These are phyloP conservation scores for Silene noctiflora DNA, from an alignment of 179 eudicot genomes.

Conservation along the genomic window DNA sequence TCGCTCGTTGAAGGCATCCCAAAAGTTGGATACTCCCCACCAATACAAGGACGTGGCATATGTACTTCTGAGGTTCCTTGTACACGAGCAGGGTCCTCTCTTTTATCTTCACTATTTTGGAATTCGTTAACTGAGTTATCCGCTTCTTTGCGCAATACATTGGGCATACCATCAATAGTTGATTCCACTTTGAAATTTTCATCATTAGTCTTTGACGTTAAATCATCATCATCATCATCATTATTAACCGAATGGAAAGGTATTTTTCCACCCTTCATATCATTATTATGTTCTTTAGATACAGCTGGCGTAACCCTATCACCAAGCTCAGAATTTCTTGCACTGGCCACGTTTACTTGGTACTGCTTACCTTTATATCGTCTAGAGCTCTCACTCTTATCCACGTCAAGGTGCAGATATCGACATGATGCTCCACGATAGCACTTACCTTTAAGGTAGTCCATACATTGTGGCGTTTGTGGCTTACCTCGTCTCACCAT, in stretches of 20 bases:
- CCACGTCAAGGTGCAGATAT: constrained; percentile 56
- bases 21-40: constrained; percentile 21
- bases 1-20: constrained; percentile 29
- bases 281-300: constrained; percentile 29
- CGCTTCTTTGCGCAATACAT: constrained; percentile 26
- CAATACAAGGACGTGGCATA: constrained; percentile 30
- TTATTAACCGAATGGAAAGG: constrained; percentile 27
- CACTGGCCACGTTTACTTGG: constrained; percentile 28
- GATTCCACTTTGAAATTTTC: constrained; percentile 26
- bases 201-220: constrained; percentile 21
- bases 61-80: constrained; percentile 33
- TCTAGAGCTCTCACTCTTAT: constrained; percentile 47
- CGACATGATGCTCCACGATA: constrained; percentile 83
- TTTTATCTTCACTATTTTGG: constrained; percentile 28
- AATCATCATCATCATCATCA: constrained; percentile 26
- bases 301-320: constrained; percentile 25
- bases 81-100: constrained; percentile 28
- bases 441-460: constrained; percentile 72
- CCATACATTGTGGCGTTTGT: constrained; percentile 53
- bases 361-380: constrained; percentile 40
- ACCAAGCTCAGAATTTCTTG: constrained; percentile 35
- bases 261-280: constrained; percentile 32
- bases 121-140: constrained; percentile 23
- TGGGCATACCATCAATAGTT: constrained; percentile 20
- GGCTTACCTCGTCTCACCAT: constrained; percentile 47